phyloP scores from a whole-genome alignment of 2,329 filamentous ascomycete genomes.

The Chaetomiaceae sp. region DNA sequence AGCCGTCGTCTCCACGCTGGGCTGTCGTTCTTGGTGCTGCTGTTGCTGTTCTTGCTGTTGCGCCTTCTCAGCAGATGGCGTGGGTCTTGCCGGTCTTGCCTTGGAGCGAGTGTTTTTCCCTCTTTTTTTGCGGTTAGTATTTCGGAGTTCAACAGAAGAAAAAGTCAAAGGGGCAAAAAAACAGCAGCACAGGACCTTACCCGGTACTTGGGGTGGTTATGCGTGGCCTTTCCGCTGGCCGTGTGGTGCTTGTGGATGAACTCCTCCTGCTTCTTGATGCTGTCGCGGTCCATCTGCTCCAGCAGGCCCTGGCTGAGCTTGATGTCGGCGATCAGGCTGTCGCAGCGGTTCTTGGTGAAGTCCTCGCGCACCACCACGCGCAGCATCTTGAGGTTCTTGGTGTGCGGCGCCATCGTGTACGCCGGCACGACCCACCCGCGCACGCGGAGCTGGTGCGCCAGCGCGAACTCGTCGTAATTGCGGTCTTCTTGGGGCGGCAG shows the following conservation, averaged over 20 bases:
- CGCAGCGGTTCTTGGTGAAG: conserved; percentile 77
- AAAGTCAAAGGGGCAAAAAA: background rate
- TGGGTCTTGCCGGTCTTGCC: conserved; percentile 90
- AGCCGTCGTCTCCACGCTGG: conserved; percentile 5
- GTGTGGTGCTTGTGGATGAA: conserved; percentile 56
- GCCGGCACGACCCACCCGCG: conserved; percentile 92
- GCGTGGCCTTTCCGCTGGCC: conserved; percentile 47
- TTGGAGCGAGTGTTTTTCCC: conserved; percentile 82
- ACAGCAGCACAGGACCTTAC: conserved; percentile 33
- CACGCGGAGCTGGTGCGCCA: conserved; percentile 80
- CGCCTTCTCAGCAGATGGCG: conserved; percentile 61
- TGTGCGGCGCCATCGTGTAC: conserved; percentile 94
- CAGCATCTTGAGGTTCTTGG: conserved; percentile 80
- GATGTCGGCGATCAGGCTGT: conserved; percentile 72
- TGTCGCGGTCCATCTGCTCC: conserved; percentile 66
- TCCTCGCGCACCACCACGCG: conserved; percentile 90
- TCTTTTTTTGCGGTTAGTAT: conserved; percentile 35
- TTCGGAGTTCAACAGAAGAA: background rate
- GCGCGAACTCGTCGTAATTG: conserved; percentile 67
- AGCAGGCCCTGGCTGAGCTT: conserved; percentile 69
- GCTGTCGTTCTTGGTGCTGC: background rate
- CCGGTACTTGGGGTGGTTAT: conserved; percentile 47
- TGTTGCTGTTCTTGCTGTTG: too few species aligned
- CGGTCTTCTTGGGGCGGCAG: conserved; percentile 57
- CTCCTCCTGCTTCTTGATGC: conserved; percentile 63